These are phyloP conservation scores for Hippophae rhamnoides DNA, from an alignment of 306 rosid genomes.

Conservation along the genomic window DNA sequence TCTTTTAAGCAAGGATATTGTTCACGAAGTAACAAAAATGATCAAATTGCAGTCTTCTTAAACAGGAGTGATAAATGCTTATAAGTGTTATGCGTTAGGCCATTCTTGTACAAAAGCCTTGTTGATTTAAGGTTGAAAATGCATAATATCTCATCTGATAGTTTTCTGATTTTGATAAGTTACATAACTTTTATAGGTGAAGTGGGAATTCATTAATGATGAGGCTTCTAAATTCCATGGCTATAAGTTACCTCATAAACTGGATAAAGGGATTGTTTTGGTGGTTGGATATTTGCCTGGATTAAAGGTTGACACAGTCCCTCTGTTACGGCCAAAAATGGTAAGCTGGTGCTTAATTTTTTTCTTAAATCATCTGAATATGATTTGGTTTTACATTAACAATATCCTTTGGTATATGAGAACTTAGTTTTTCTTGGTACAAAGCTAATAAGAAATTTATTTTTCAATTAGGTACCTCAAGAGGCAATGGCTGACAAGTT, in stretches of 20 bases:
- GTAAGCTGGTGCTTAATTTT: slow-evolving; percentile 16
- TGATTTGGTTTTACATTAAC: not conserved
- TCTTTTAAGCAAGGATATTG: too few species aligned
- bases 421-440: not conserved
- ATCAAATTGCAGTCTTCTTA: too few species aligned
- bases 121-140: too few species aligned
- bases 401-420: not conserved
- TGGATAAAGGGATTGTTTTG: slow-evolving; percentile 39
- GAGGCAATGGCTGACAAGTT: slow-evolving; percentile 19
- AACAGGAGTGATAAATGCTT: too few species aligned
- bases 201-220: not conserved
- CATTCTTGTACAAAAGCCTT: too few species aligned
- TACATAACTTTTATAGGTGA: slow-evolving; percentile 5
- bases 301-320: slow-evolving; percentile 42
- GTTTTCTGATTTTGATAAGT: slow-evolving; percentile 1
- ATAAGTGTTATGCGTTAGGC: too few species aligned
- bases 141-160: too few species aligned
- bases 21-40: too few species aligned
- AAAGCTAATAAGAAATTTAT: not conserved
- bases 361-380: not conserved
- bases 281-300: slow-evolving; percentile 51
- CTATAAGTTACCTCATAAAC: not conserved
- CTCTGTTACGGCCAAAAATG: slow-evolving; percentile 17
- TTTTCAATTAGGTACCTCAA: not conserved
- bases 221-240: not conserved